A percentile compares a stretch with the other conserved stretches of the same genome.
Conservation (phyloP, 2,329 filamentous ascomycete species). For the Seiridium cupressi region DNA sequence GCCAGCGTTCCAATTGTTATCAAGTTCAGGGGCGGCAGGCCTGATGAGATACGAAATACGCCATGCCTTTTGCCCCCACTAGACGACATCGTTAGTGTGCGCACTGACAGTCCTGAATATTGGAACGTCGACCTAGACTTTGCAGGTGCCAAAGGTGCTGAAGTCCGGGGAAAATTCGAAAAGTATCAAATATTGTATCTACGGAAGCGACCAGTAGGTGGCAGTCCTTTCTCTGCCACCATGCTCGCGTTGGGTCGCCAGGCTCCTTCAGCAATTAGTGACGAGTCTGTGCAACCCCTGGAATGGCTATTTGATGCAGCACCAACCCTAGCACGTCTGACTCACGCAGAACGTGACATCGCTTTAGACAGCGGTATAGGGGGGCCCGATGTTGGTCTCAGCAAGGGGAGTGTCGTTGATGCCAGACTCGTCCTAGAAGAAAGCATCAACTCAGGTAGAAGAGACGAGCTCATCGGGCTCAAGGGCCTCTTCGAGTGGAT, state of each 20-base stretch:
- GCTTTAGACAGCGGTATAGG: conserved; percentile 54
- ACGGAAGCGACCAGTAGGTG: conserved; percentile 65
- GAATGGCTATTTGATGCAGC: conserved; percentile 73
- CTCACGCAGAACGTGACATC: conserved; percentile 63
- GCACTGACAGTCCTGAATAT: conserved; percentile 62
- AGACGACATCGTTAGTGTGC: conserved; percentile 57
- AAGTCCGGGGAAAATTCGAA: conserved; percentile 63
- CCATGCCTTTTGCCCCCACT: conserved; percentile 66
- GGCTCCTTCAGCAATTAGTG: conserved; percentile 25
- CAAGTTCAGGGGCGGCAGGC: conserved; percentile 41
- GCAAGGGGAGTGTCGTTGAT: conserved; percentile 56
- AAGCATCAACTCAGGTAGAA: conserved; percentile 28
- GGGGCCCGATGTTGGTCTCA: conserved; percentile 44
- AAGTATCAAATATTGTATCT: conserved; percentile 73
- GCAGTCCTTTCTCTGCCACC: conserved; percentile 70
- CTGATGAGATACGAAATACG: conserved; percentile 42
- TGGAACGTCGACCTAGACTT: conserved; percentile 85
- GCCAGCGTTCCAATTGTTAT: conserved; percentile 72
- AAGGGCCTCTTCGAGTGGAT: conserved; percentile 57
- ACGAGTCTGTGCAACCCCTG: conserved; percentile 46
- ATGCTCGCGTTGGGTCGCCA: conserved; percentile 66
- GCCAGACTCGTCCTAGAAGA: conserved; percentile 65
- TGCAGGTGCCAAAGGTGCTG: conserved; percentile 55
- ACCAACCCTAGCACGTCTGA: conserved; percentile 48
- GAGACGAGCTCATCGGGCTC: conserved; percentile 43